phyloP scores from a whole-genome alignment of 192 early-diverging fungal species.

The Coemansia sp. region DNA sequence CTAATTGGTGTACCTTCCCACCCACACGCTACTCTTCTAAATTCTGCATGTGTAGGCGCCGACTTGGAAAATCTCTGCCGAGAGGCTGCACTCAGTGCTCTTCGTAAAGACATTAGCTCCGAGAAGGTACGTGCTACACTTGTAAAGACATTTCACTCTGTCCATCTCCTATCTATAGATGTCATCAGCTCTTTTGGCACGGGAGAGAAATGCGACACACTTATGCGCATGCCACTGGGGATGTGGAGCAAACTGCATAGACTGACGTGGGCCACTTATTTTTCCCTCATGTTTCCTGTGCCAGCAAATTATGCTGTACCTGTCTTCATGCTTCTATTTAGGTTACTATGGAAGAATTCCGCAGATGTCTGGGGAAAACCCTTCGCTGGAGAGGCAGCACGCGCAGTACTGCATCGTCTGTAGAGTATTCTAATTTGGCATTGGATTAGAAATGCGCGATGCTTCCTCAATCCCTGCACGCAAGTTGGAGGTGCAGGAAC shows the following conservation, averaged over 20 bases:
- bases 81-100: conserved; percentile 70
- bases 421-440: not conserved
- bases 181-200: conserved; percentile 2
- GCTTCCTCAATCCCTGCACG: not conserved
- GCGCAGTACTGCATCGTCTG: not conserved
- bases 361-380: conserved; percentile 12
- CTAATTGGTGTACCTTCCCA: not conserved
- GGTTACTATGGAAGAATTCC: conserved; percentile 34
- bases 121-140: conserved; percentile 49
- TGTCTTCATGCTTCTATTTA: conserved; percentile 3
- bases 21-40: not conserved
- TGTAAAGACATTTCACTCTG: not conserved
- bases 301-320: not conserved
- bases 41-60: conserved; percentile 58
- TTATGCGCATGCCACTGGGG: not conserved
- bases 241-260: not conserved
- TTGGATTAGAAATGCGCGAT: not conserved
- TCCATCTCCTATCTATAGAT: not conserved
- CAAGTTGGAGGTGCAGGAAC: not conserved
- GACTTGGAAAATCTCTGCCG: conserved; percentile 81
- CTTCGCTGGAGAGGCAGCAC: not conserved
- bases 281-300: not conserved
- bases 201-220: conserved; percentile 1
- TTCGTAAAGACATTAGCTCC: conserved; percentile 62
- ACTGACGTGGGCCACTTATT: not conserved